These are phyloP conservation scores for Cercophora newfieldiana DNA, from an alignment of 495 filamentous ascomycete genomes.

Conservation along the genomic window DNA sequence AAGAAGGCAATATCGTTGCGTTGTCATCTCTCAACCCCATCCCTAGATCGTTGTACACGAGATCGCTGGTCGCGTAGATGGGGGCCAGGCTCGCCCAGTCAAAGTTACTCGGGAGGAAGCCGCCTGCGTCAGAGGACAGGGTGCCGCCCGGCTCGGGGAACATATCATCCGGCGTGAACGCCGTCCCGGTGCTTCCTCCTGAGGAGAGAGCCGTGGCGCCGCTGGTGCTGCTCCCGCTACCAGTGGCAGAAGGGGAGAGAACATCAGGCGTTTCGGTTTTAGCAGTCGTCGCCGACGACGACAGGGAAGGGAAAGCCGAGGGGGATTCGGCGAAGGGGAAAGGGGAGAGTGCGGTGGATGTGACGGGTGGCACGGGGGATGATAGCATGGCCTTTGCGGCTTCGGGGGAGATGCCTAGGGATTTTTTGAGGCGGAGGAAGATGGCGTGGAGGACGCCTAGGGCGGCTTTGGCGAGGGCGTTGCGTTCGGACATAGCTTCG, in stretches of 20 bases:
- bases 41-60: conserved; percentile 51
- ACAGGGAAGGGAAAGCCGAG: background rate
- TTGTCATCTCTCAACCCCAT: conserved; percentile 33
- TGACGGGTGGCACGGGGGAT: background rate
- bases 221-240: background rate
- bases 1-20: background rate
- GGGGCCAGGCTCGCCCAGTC: conserved; percentile 51
- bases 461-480: conserved; percentile 54
- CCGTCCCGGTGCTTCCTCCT: background rate
- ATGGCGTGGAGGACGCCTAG: conserved; percentile 52
- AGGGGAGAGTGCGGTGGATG: background rate
- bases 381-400: conserved; percentile 7
- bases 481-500: conserved; percentile 49
- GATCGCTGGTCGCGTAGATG: conserved; percentile 55
- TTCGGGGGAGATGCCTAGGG: conserved; percentile 34
- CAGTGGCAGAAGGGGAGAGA: background rate
- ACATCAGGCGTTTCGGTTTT: background rate
- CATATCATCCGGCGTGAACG: background rate
- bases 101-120: conserved; percentile 39
- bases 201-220: too few relatives aligned
- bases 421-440: conserved; percentile 45
- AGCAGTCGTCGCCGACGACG: too few relatives aligned
- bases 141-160: background rate
- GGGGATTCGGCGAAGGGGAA: background rate
- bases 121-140: conserved; percentile 23